Evolutionary conservation across 2,329 filamentous ascomycete genomes (phyloP), one percentile per base, ranked within the genome.

Genomic region (Alternaria gaisen): DNA sequence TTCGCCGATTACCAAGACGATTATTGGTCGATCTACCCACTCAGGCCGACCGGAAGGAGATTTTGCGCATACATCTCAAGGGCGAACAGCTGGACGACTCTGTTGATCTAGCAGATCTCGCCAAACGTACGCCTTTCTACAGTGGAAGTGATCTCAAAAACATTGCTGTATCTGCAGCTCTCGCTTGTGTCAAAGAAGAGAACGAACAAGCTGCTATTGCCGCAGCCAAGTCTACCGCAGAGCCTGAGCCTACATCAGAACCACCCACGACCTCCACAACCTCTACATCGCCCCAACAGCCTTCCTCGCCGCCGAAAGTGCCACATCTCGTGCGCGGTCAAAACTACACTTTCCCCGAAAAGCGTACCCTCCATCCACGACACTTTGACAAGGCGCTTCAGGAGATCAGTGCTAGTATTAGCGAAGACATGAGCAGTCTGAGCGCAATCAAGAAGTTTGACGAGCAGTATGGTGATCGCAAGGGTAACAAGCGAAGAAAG

Each of bases 391-490:
- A 88, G 67, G 95, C 93, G 2, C 84, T 97, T 71, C 86, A 88
- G 71, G 94, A 98, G 79, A 97, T 99, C 68, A 92, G 90, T 57
- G 93, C 95, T 0, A 96, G 92, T 71, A 94, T 97, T 67, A 94
- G 88, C 70, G 94, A 97, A 78, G 94, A 99, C 73, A 98, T 97
- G 94, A 85, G 88, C 50, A 92, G 88, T 32, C 82, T 99, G 64
- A 87, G 88, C 66, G 91, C 92, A 12, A 97, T 99, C 71, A 87
- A 92, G 70, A 96, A 96, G 80, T 99, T 98, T 74, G 95, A 99
- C 75, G 92, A 97, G 80, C 91, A 94, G 77, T 99, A 94, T 77
- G 94, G 95, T 26, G 93, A 97, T 75, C 86, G 90, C 36, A 90
- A 88, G 72, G 87, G 86, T 1, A 86, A 87, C 68, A 86, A 87